A percentile compares a stretch with the other conserved stretches of the same genome.
Conservation (phyloP, 1,139 yeast genomes). For the Diutina pseudorugosa region DNA sequence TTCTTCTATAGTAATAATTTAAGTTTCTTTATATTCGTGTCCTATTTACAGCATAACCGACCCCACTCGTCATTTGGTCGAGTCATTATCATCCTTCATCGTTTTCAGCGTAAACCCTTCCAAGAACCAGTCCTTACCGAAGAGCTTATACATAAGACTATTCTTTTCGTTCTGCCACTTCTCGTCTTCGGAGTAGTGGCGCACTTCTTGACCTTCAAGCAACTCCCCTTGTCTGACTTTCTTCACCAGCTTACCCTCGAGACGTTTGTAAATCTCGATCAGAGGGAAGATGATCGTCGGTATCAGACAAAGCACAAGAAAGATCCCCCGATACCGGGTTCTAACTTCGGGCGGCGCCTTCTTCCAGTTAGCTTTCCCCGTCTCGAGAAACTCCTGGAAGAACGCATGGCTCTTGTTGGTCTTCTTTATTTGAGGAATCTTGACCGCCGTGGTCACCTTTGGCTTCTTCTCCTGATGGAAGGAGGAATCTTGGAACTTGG, state of each 20-base stretch:
- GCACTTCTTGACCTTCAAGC: constrained; percentile 16
- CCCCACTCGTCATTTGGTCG: background rate
- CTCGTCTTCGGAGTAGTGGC: constrained; percentile 28
- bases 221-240: constrained; percentile 32
- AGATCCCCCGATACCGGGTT: constrained; percentile 27
- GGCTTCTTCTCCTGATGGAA: constrained; percentile 6
- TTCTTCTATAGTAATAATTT: background rate
- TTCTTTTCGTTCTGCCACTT: constrained; percentile 29
- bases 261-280: constrained; percentile 23
- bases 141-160: constrained; percentile 25
- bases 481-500: constrained; percentile 5
- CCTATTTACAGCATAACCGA: background rate
- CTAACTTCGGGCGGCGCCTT: constrained; percentile 31
- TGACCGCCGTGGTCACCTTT: constrained; percentile 1
- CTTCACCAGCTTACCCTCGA: constrained; percentile 32
- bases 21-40: background rate
- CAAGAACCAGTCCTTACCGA: constrained; percentile 32
- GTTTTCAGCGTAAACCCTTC: constrained; percentile 37
- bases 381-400: constrained; percentile 12
- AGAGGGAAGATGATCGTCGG: constrained; percentile 26
- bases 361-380: constrained; percentile 35
- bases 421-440: constrained; percentile 2
- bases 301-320: constrained; percentile 25
- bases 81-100: constrained; percentile 13
- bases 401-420: constrained; percentile 6